Conservation (phyloP, 2,329 filamentous ascomycete species). For the Hymenoscyphus scutula region DNA sequence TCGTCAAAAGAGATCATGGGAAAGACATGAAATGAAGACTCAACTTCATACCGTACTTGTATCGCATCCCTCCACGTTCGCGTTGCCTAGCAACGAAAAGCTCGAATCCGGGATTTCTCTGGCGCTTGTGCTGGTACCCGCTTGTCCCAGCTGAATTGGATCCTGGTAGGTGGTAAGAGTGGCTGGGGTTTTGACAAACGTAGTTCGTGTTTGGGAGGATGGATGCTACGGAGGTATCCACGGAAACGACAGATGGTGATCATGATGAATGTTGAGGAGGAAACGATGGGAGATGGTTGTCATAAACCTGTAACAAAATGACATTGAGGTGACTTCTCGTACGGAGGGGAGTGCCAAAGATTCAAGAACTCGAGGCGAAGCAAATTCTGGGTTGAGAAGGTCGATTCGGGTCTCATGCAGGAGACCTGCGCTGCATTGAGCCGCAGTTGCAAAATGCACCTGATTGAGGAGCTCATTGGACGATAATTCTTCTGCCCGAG, state of each 20-base stretch:
- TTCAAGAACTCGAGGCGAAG: background rate
- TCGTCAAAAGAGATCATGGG: background rate
- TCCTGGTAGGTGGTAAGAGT: background rate
- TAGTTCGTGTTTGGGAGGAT: background rate
- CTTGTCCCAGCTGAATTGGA: background rate
- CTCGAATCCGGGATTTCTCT: background rate
- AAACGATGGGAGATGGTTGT: background rate
- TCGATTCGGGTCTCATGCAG: background rate
- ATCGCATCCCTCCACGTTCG: too few species aligned
- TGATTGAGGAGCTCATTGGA: background rate
- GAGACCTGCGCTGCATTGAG: constrained; percentile 11
- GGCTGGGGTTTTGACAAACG: background rate
- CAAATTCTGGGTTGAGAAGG: constrained; percentile 1
- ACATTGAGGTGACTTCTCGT: too few species aligned
- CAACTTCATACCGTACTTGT: too few species aligned
- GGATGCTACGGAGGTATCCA: background rate
- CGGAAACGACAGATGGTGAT: background rate
- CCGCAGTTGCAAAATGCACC: constrained; percentile 9
- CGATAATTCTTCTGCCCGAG: background rate
- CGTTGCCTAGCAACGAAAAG: background rate
- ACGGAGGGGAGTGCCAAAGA: background rate
- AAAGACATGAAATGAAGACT: too few species aligned
- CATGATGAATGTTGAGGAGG: background rate
- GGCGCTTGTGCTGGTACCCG: background rate
- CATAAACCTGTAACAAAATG: background rate